phyloP scores from a whole-genome alignment of 805 yeast species.

The Starmerella roubikii region DNA sequence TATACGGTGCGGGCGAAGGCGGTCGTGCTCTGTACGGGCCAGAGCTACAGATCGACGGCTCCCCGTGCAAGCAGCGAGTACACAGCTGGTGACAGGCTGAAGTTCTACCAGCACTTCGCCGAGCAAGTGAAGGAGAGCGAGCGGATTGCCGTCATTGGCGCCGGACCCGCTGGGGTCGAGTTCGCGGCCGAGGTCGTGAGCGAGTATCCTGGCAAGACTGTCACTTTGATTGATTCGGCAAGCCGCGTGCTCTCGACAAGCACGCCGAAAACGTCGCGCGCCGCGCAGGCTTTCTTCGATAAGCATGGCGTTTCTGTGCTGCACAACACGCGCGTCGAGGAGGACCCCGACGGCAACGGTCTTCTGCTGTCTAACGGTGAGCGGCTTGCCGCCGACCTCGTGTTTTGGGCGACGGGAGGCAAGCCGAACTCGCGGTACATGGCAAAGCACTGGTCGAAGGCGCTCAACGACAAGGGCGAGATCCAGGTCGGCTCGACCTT shows the following conservation, averaged over 20 bases:
- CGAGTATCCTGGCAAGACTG: slow-evolving; percentile 1
- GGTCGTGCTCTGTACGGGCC: slow-evolving; percentile 8
- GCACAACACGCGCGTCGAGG: slow-evolving; percentile 1
- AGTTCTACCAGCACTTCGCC: slow-evolving; percentile 2
- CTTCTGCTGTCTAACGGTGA: neutral
- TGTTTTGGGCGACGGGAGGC: slow-evolving; percentile 5
- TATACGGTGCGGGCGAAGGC: slow-evolving; percentile 1
- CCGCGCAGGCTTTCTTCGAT: neutral
- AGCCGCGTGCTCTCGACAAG: slow-evolving; percentile 1
- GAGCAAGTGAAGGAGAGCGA: neutral
- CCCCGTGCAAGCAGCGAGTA: neutral
- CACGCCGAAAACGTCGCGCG: neutral
- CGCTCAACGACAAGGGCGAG: slow-evolving; percentile 3
- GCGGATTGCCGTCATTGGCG: slow-evolving; percentile 3
- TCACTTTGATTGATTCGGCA: slow-evolving; percentile 1
- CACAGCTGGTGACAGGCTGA: neutral
- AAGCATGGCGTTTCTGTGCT: neutral
- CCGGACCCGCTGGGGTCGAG: slow-evolving; percentile 7
- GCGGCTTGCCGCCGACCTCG: neutral
- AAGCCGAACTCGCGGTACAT: slow-evolving; percentile 3
- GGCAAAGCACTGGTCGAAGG: slow-evolving; percentile 2
- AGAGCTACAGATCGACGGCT: neutral
- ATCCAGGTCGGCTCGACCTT: neutral
- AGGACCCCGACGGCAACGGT: neutral
- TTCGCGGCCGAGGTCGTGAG: slow-evolving; percentile 7